Evolutionary conservation across 345 rosid species (phyloP).

Genomic region (Murraya koenigii): DNA sequence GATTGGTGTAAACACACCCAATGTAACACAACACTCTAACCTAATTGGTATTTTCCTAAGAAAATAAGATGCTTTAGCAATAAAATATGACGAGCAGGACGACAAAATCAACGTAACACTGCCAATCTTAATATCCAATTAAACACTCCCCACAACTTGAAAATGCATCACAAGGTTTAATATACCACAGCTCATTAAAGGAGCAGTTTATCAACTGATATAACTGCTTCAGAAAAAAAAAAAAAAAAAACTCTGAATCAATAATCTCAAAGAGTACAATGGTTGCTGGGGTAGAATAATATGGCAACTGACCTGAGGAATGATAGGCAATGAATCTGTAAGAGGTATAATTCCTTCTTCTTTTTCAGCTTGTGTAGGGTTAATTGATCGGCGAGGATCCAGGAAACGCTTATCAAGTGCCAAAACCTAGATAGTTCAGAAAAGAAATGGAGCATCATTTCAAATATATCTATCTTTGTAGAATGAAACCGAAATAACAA

Average conservation of each 20-base stretch:
- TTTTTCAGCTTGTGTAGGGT: conserved; percentile 95
- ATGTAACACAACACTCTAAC: not conserved
- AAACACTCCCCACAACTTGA: not conserved
- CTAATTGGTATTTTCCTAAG: not conserved
- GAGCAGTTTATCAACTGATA: not conserved
- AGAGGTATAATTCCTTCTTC: conserved; percentile 97
- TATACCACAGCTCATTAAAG: not conserved
- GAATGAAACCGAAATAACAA: not conserved
- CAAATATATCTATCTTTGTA: conserved; percentile 2
- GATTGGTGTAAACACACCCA: not conserved
- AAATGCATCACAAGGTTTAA: not conserved
- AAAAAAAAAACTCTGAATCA: not conserved
- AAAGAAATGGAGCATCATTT: not conserved
- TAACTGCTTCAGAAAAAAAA: not conserved
- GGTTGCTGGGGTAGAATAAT: not conserved
- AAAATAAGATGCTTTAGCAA: not conserved
- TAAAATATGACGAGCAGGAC: not conserved
- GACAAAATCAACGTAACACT: not conserved
- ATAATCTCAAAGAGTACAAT: not conserved
- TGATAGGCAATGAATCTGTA: conserved; percentile 84
- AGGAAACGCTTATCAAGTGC: conserved; percentile 90
- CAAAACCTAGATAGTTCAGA: conserved; percentile 46
- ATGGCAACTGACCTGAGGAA: conserved; percentile 74
- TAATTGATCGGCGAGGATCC: conserved; percentile 88
- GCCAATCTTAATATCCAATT: not conserved